Percentiles rank a stretch among this genome's conserved stretches.
These are phyloP conservation scores for Penicillium samsonianum DNA, from an alignment of 495 filamentous ascomycete genomes.

Conservation along the genomic window DNA sequence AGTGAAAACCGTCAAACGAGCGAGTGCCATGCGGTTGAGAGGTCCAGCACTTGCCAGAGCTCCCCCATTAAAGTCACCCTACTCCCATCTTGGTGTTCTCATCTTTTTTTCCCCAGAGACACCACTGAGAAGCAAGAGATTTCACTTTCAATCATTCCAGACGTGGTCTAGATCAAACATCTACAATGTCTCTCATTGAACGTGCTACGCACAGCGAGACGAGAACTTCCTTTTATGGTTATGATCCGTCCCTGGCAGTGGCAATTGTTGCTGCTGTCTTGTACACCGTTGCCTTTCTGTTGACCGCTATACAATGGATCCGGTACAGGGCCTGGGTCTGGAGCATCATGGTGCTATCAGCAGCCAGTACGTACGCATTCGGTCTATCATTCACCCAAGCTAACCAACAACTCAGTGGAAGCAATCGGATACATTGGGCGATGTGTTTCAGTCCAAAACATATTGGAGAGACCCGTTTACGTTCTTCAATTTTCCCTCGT, in stretches of 20 bases:
- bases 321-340: conserved; percentile 47
- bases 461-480: conserved; percentile 29
- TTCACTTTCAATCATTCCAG: neutral
- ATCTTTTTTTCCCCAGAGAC: neutral
- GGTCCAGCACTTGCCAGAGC: neutral
- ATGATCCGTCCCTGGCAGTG: conserved; percentile 50
- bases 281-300: conserved; percentile 43
- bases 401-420: conserved; percentile 40
- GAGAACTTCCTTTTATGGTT: conserved; percentile 39
- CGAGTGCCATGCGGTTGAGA: no score
- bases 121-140: neutral
- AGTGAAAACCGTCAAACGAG: no score
- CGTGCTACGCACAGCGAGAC: neutral
- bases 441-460: conserved; percentile 36
- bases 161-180: neutral
- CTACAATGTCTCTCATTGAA: neutral
- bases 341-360: conserved; percentile 45
- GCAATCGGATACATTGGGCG: conserved; percentile 46
- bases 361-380: conserved; percentile 37
- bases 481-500: conserved; percentile 41
- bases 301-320: conserved; percentile 42
- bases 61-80: neutral
- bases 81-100: neutral
- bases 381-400: neutral
- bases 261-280: conserved; percentile 51